A percentile compares a stretch with the other conserved stretches of the same genome.
phyloP scores from a whole-genome alignment of 805 yeast genomes.

The Tetrapisispora iriomotensis region DNA sequence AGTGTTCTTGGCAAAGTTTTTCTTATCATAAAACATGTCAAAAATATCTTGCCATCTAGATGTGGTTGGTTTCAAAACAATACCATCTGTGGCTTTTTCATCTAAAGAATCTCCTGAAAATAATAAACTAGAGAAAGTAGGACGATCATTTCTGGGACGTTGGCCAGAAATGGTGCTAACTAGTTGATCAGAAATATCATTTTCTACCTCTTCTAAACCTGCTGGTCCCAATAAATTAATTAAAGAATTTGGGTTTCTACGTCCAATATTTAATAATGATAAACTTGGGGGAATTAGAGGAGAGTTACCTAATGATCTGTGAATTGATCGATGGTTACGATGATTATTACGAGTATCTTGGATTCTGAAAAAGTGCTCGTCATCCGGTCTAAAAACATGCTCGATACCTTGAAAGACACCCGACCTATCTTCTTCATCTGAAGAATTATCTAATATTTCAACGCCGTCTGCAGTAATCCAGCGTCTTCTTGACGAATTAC shows the following conservation, averaged over 20 bases:
- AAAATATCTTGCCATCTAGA: slow-evolving; percentile 62
- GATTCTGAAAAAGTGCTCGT: slow-evolving; percentile 22
- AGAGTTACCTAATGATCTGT: slow-evolving; percentile 11
- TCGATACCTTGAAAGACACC: slow-evolving; percentile 28
- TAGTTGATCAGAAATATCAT: slow-evolving; percentile 22
- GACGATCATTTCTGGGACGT: slow-evolving; percentile 20
- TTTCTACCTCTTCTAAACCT: slow-evolving; percentile 28
- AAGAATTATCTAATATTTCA: slow-evolving; percentile 19
- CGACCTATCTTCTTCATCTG: slow-evolving; percentile 23
- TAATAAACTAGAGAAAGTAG: slow-evolving; percentile 23
- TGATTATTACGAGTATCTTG: slow-evolving; percentile 15
- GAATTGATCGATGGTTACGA: slow-evolving; percentile 17
- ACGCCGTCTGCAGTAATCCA: slow-evolving; percentile 25
- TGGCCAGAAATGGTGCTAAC: slow-evolving; percentile 17
- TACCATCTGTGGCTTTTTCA: slow-evolving; percentile 25
- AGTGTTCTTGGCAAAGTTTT: slow-evolving; percentile 29
- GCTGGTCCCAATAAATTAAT: slow-evolving; percentile 27
- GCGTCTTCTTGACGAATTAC: slow-evolving; percentile 19
- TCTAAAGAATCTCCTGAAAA: slow-evolving; percentile 26
- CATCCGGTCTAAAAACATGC: slow-evolving; percentile 24
- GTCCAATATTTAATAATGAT: slow-evolving; percentile 20
- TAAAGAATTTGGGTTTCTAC: slow-evolving; percentile 23
- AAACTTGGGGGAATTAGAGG: slow-evolving; percentile 23
- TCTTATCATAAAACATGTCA: slow-evolving; percentile 40
- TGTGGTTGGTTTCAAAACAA: slow-evolving; percentile 37